Base-by-base conservation (phyloP, 768 basidiomycete species). In the Suillus subaureus region DNA sequence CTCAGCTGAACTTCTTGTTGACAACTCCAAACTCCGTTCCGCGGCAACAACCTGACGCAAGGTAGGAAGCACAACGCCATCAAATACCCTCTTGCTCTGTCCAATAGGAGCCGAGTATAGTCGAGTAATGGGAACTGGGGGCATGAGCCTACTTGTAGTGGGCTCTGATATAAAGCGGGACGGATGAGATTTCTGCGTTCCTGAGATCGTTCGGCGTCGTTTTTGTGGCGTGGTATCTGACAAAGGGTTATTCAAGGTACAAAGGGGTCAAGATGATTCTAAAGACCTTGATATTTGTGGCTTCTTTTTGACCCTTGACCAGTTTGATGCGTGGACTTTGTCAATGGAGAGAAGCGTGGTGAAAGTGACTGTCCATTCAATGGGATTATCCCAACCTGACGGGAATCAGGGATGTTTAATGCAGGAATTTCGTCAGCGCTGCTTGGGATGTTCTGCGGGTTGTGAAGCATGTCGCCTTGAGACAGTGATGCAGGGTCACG, bases 81-180 rank as follows among this genome's bases (percentile, higher is more conserved):
- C 77, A 28, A 79, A 73, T n/a, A 69, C 66, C 55, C 61, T 68
- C 61, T 66, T 74, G 33, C 16, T 40, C 1, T 39, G 45, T 18
- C 54, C 67, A 23, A 64, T 52, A 2, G 75, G 76, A 35, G 69
- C 63, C 26, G 79, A 79, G 39, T 43, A 61, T 33, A 55, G 67
- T 49, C 73, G 73, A 33, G 64, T 65, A 7, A 71, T 58, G 8
- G 61, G 39, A 15, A 71, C 57, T 18, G 69, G 69, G 2, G 75
- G 73, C 0, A 70, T 67, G n/a, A 64, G 64, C 26, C 72, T 69
- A 21, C 66, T 74, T 47, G n/a, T n/a, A 40, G 61, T 67, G 23
- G 78, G 76, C 52, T 78, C 78, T 4, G 78, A 79, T 47, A 66
- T 71, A 4, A 70, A 61, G n/a, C 68, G 61, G 66, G 74, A 39